A percentile compares a stretch with the other conserved stretches of the same genome.
Evolutionary conservation across 2,329 filamentous ascomycete species (phyloP).

Genomic region (Claviceps sp.): DNA sequence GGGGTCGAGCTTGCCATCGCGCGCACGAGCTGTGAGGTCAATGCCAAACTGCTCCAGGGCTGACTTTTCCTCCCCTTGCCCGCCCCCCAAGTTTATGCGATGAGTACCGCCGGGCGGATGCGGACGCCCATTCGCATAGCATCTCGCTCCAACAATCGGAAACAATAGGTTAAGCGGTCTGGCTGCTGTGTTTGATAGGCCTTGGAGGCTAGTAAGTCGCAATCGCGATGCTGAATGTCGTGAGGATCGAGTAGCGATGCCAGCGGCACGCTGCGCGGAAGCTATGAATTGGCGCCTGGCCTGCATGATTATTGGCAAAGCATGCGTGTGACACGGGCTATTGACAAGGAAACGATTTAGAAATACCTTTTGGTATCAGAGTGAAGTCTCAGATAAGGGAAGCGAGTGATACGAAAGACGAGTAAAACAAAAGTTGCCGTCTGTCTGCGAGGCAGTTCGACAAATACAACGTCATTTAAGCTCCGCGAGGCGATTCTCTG

Average conservation of each 20-base stretch:
- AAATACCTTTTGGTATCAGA: too few relatives aligned
- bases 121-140: slow-evolving; percentile 59
- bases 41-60: slow-evolving; percentile 85
- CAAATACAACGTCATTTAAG: too few relatives aligned
- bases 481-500: not conserved
- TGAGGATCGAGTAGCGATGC: slow-evolving; percentile 16
- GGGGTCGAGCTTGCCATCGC: slow-evolving; percentile 82
- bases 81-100: slow-evolving; percentile 75
- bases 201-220: slow-evolving; percentile 13
- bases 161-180: slow-evolving; percentile 18
- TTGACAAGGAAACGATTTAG: too few relatives aligned
- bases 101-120: slow-evolving; percentile 87
- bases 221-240: slow-evolving; percentile 12
- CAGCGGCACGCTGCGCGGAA: slow-evolving; percentile 25
- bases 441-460: too few relatives aligned
- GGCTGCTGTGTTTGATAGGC: slow-evolving; percentile 9
- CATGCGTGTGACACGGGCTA: not conserved
- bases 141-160: slow-evolving; percentile 30
- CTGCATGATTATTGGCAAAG: slow-evolving; percentile 24
- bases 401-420: too few relatives aligned
- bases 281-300: slow-evolving; percentile 26
- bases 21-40: slow-evolving; percentile 75
- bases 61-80: slow-evolving; percentile 59
- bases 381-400: too few relatives aligned
- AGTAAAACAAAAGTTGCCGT: too few relatives aligned